Evolutionary conservation across 2,329 filamentous ascomycete species (phyloP).

Genomic region (Coleophoma crateriformis): DNA sequence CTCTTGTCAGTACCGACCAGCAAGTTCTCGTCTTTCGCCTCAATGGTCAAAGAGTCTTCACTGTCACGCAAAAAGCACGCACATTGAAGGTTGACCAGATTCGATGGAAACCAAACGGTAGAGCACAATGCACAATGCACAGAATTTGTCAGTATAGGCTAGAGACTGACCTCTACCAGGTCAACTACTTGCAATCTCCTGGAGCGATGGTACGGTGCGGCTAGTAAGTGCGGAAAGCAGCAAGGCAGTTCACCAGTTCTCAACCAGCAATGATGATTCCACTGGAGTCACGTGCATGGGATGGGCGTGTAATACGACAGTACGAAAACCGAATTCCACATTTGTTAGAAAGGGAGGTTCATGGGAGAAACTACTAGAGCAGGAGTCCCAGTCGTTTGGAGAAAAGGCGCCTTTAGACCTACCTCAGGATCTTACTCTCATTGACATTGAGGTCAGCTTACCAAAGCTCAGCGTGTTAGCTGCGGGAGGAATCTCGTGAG

Average conservation of each 20-base stretch:
- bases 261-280: constrained; percentile 20
- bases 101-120: constrained; percentile 29
- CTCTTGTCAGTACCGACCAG: constrained; percentile 62
- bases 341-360: constrained; percentile 9
- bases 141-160: not conserved
- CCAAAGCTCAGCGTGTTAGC: constrained; percentile 72
- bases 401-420: constrained; percentile 39
- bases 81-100: constrained; percentile 31
- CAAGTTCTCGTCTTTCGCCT: constrained; percentile 73
- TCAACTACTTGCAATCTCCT: constrained; percentile 75
- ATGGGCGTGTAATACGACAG: constrained; percentile 27
- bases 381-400: constrained; percentile 6
- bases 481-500: constrained; percentile 57
- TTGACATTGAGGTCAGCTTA: constrained; percentile 71
- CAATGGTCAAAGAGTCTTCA: constrained; percentile 66
- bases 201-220: constrained; percentile 74
- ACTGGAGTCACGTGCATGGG: constrained; percentile 38
- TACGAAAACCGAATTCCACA: constrained; percentile 10
- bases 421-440: constrained; percentile 65
- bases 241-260: constrained; percentile 72
- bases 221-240: constrained; percentile 75
- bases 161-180: constrained; percentile 34
- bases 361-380: constrained; percentile 14
- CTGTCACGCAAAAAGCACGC: constrained; percentile 29
- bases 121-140: not conserved